These are phyloP conservation scores for Xerocomus cyaneibrunnescens DNA, from an alignment of 1,284 basidiomycete species.

Conservation along the genomic window DNA sequence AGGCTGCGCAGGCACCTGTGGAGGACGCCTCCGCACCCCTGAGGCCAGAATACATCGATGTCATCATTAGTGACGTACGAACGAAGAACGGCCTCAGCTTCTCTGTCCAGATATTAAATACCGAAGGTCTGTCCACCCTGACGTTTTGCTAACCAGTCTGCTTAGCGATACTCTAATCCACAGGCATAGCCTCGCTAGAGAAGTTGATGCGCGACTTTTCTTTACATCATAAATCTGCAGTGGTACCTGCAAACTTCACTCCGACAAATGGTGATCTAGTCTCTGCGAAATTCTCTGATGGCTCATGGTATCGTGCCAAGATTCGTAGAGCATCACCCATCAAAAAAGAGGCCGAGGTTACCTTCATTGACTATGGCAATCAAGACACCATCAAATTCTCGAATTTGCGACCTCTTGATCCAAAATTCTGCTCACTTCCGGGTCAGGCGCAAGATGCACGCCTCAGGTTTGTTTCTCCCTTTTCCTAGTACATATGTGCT, in stretches of 20 bases:
- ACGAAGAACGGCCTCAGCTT: conserved; percentile 76
- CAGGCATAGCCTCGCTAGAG: conserved; percentile 86
- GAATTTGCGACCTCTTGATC: conserved; percentile 78
- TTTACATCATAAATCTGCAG: conserved; percentile 71
- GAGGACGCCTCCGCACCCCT: conserved; percentile 54
- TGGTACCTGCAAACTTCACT: conserved; percentile 61
- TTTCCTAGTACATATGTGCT: background rate
- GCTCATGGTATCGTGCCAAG: conserved; percentile 92
- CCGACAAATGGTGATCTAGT: conserved; percentile 88
- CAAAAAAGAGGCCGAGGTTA: conserved; percentile 88
- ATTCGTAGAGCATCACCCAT: conserved; percentile 77
- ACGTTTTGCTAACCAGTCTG: conserved; percentile 1
- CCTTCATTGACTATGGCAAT: conserved; percentile 88
- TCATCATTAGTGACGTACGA: conserved; percentile 89
- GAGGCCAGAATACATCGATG: conserved; percentile 84
- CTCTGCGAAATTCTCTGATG: conserved; percentile 87
- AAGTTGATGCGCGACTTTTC: conserved; percentile 94
- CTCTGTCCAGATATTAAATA: conserved; percentile 90
- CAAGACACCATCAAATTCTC: conserved; percentile 80
- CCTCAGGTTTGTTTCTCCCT: conserved; percentile 53
- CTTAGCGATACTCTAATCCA: conserved; percentile 2
- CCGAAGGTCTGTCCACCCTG: conserved; percentile 59
- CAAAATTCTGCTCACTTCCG: conserved; percentile 81
- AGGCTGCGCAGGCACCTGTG: conserved; percentile 46
- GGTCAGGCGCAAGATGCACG: conserved; percentile 84